Conservation (phyloP, 805 yeast genomes). For the Candida piceae region DNA sequence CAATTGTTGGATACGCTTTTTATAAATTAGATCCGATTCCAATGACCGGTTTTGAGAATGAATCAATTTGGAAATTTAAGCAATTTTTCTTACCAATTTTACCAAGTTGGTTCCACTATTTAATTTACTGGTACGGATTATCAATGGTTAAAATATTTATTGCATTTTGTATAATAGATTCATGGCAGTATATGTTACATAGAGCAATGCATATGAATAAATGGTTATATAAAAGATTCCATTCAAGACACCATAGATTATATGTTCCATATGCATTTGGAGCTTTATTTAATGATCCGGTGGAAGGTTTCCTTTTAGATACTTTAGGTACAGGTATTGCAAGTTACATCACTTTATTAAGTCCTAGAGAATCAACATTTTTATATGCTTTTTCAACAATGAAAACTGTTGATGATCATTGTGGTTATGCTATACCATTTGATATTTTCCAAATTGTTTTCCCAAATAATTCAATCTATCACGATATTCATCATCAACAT, state of each 20-base stretch:
- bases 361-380: conserved; percentile 71
- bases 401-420: conserved; percentile 97
- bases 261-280: conserved; percentile 97
- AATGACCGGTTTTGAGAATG: conserved; percentile 45
- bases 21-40: conserved; percentile 53
- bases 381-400: conserved; percentile 84
- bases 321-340: conserved; percentile 91
- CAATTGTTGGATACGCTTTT: conserved; percentile 57
- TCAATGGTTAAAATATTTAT: conserved; percentile 50
- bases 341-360: conserved; percentile 51
- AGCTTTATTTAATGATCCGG: conserved; percentile 89
- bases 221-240: conserved; percentile 71
- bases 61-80: conserved; percentile 42
- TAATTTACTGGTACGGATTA: conserved; percentile 57
- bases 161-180: conserved; percentile 76
- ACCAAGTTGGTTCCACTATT: conserved; percentile 46
- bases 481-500: conserved; percentile 95
- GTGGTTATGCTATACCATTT: conserved; percentile 92
- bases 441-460: conserved; percentile 87
- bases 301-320: conserved; percentile 90
- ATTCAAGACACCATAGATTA: conserved; percentile 89
- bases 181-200: conserved; percentile 95
- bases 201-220: conserved; percentile 83
- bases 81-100: conserved; percentile 30
- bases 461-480: conserved; percentile 94